Evolutionary conservation across 1,284 basidiomycete genomes (phyloP), one percentile per base, ranked within the genome.

Genomic region (Heterobasidion occidentale): DNA sequence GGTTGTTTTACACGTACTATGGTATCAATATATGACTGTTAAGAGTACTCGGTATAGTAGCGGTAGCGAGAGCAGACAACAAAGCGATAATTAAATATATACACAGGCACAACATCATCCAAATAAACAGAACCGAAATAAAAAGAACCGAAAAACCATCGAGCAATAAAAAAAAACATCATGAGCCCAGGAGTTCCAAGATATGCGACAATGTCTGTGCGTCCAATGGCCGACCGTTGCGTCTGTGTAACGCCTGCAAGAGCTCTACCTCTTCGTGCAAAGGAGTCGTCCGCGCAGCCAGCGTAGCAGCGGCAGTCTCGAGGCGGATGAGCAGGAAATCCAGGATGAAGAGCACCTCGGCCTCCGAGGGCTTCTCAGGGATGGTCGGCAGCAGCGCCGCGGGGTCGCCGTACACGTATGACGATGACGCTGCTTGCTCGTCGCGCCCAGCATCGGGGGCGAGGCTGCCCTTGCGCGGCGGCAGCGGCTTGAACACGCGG

Each of bases 271-370:
- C 38, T 61, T 59, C 17, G 60, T 61, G n/a, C 7, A 4, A 52
- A 64, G 61, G 52, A 54, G 60, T 58, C 64, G 52, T 36, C 20
- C 60, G 64, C 52, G 36, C 63, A 19, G 71, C 67, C 62, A 95
- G 71, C 35, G 82, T 77, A 14, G 81, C 77, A 34, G 89, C 71
- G n/a, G 87, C 81, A 67, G 95, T 94, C 67, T 94, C 88, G 53
- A 95, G 84, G 44, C 94, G 79, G 14, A 84, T 74, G 17, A 87
- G 77, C 46, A 95, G 67, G 3, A 84, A 88, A 62, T 94, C 90
- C 42, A 98, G 75, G 9, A 93, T 72, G 51, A 81, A 73, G 66
- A 84, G 79, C 51, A 96, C 72, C 62, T 96, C 91, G 45, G 80
- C 74, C 64, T 95, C 92, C 15, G 81, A 79, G 61, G 88, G 84